Conservation (phyloP, 208 protist species). For the Trypanosoma scelopori region DNA sequence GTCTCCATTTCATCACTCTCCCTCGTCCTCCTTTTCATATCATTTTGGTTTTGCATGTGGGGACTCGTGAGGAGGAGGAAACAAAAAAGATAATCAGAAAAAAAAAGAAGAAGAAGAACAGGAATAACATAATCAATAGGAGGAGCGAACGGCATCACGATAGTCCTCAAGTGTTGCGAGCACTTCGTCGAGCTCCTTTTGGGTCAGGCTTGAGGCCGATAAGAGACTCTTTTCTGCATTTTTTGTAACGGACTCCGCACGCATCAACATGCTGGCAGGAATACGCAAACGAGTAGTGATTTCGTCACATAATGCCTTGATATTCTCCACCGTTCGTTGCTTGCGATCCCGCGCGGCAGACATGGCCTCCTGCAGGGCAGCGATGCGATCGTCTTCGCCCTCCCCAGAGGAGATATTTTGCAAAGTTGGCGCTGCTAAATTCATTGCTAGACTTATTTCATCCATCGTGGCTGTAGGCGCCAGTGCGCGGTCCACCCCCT, state of each 20-base stretch:
- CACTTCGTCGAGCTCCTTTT: slow-evolving; percentile 21
- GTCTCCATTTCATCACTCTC: too few relatives aligned
- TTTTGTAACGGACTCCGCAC: slow-evolving; percentile 14
- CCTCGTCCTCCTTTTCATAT: too few relatives aligned
- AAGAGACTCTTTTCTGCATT: slow-evolving; percentile 14
- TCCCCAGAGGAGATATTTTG: background rate
- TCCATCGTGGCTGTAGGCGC: slow-evolving; percentile 3
- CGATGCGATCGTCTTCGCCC: slow-evolving; percentile 12
- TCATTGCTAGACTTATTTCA: slow-evolving; percentile 7
- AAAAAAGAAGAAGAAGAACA: slow-evolving; percentile 30
- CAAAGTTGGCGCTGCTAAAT: background rate
- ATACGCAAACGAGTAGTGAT: slow-evolving; percentile 18
- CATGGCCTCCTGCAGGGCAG: slow-evolving; percentile 1
- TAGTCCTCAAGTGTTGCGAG: slow-evolving; percentile 11
- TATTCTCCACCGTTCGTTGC: slow-evolving; percentile 1
- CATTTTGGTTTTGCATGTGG: too few relatives aligned
- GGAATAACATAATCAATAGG: background rate
- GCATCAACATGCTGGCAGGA: slow-evolving; percentile 4
- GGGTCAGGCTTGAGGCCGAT: slow-evolving; percentile 11
- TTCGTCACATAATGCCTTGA: slow-evolving; percentile 1
- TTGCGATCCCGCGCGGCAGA: slow-evolving; percentile 2
- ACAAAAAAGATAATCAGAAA: slow-evolving; percentile 13
- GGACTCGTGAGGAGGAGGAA: background rate
- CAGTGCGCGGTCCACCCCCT: slow-evolving; percentile 6
- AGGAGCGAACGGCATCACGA: background rate